Percentiles rank a stretch among this genome's conserved stretches.
These are phyloP conservation scores for Termitomyces sp. DNA, from an alignment of 768 basidiomycete species.

Conservation along the genomic window DNA sequence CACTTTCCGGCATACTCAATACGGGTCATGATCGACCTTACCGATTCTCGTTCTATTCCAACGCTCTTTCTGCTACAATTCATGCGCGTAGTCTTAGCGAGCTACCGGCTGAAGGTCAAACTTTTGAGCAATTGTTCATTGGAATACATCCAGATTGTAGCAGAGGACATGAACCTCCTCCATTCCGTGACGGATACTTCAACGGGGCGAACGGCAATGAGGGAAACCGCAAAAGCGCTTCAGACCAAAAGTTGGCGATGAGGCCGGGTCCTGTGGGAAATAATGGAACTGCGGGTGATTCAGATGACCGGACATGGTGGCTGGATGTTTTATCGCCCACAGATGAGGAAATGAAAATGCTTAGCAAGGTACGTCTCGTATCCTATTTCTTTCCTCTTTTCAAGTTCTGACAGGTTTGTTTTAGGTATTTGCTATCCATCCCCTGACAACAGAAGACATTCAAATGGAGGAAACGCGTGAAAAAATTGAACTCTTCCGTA, in stretches of 20 bases:
- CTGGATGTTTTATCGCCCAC: constrained; percentile 90
- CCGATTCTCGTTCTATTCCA: constrained; percentile 98
- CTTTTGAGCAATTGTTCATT: constrained; percentile 85
- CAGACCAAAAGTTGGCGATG: constrained; percentile 13
- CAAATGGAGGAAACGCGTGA: constrained; percentile 99
- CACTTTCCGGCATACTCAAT: constrained; percentile 29
- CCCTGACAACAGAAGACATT: constrained; percentile 98
- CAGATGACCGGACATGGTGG: constrained; percentile 93
- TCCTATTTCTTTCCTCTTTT: background rate
- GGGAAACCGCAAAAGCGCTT: background rate
- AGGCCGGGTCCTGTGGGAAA: constrained; percentile 7
- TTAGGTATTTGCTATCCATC: constrained; percentile 95
- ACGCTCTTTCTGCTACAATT: constrained; percentile 86
- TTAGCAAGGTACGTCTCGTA: constrained; percentile 67
- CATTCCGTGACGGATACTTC: constrained; percentile 6
- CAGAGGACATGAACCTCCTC: constrained; percentile 3
- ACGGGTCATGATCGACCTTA: constrained; percentile 84
- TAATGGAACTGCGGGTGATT: constrained; percentile 25
- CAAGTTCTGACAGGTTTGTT: background rate
- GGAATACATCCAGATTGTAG: constrained; percentile 31
- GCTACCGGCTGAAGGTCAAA: constrained; percentile 89
- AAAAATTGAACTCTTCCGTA: constrained; percentile 98
- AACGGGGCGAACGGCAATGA: constrained; percentile 1
- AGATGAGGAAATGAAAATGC: constrained; percentile 97
- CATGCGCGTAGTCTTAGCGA: constrained; percentile 92